Evolutionary conservation across 2,329 filamentous ascomycete species (phyloP).

Genomic region (Scedosporium apiospermum): DNA sequence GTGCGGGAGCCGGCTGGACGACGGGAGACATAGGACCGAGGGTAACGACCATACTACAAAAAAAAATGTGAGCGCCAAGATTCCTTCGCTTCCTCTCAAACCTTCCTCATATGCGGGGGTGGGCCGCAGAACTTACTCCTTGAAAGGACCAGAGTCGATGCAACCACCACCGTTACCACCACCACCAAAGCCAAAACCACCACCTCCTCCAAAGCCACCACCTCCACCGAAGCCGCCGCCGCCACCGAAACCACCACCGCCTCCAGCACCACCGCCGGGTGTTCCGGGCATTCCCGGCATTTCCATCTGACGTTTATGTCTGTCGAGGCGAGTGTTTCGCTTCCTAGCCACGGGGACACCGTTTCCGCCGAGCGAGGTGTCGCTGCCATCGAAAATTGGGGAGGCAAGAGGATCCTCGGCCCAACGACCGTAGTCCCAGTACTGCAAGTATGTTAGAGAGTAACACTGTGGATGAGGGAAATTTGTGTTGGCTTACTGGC

Average conservation of each 20-base stretch:
- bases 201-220: slow-evolving; percentile 2
- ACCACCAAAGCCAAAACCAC: slow-evolving; percentile 14
- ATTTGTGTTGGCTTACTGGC: slow-evolving; percentile 17
- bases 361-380: slow-evolving; percentile 39
- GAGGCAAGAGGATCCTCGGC: slow-evolving; percentile 34
- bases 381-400: slow-evolving; percentile 45
- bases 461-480: background rate
- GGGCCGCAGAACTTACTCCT: slow-evolving; percentile 23
- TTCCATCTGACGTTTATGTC: slow-evolving; percentile 10
- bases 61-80: background rate
- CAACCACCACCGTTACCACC: slow-evolving; percentile 48
- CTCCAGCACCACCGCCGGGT: background rate
- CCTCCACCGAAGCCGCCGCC: slow-evolving; percentile 11
- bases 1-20: slow-evolving; percentile 8
- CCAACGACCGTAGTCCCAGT: slow-evolving; percentile 43
- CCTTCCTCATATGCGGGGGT: too few species aligned
- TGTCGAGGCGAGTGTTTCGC: background rate
- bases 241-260: slow-evolving; percentile 11
- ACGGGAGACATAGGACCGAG: slow-evolving; percentile 19
- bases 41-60: slow-evolving; percentile 15
- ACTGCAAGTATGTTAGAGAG: slow-evolving; percentile 19
- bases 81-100: slow-evolving; percentile 10
- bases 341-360: slow-evolving; percentile 19
- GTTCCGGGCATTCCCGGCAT: background rate
- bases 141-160: slow-evolving; percentile 39